phyloP scores from a whole-genome alignment of 2,329 filamentous ascomycete genomes.

The Colletotrichum orchidophilum region DNA sequence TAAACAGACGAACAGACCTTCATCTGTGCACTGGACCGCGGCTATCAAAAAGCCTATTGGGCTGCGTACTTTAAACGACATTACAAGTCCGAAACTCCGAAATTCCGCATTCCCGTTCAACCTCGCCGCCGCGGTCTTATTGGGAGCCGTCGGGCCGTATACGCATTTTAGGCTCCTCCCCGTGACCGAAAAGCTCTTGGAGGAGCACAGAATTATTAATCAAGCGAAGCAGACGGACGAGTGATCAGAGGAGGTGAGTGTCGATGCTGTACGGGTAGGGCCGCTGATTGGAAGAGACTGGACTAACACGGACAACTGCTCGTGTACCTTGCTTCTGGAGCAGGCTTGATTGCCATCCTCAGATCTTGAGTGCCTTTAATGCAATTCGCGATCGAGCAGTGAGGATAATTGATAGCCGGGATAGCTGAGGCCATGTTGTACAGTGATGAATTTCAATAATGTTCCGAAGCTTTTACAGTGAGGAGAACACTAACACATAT shows the following conservation, averaged over 20 bases:
- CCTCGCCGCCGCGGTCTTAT: not conserved
- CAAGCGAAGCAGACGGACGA: not conserved
- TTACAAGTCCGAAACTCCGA: too few species aligned
- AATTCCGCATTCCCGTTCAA: not conserved
- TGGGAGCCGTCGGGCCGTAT: not conserved
- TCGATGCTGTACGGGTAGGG: not conserved
- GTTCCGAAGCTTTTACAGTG: too few species aligned
- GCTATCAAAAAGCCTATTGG: not conserved
- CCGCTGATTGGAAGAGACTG: not conserved
- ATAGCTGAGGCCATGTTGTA: not conserved
- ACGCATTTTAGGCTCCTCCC: not conserved
- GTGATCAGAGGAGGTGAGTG: not conserved
- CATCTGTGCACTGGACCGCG: too few species aligned
- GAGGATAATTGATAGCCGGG: not conserved
- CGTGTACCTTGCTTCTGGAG: not conserved
- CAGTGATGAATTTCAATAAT: not conserved
- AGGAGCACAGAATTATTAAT: not conserved
- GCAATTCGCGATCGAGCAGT: not conserved
- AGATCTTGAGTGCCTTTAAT: not conserved
- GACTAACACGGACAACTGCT: constrained; percentile 1
- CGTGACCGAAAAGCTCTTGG: not conserved
- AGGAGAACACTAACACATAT: too few species aligned
- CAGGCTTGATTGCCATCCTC: not conserved
- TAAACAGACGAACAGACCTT: not conserved
- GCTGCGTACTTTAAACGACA: not conserved